Conservation (phyloP, 768 basidiomycete genomes). For the Tylopilus balloui region DNA sequence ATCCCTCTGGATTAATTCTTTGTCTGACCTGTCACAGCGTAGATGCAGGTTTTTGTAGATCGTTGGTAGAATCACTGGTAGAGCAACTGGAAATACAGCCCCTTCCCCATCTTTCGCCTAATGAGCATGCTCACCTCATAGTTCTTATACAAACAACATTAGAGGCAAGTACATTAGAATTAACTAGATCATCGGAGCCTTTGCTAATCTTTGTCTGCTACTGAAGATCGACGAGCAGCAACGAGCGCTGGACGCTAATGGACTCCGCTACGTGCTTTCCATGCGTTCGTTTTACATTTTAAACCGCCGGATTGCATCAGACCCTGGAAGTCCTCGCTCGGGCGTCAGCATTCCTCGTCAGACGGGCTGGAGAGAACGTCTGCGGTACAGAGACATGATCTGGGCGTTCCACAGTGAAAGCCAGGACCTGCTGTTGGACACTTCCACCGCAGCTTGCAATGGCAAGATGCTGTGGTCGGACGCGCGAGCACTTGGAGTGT, state of each 20-base stretch:
- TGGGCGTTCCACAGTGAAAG: conserved; percentile 98
- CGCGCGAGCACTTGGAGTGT: conserved; percentile 79
- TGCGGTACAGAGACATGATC: conserved; percentile 90
- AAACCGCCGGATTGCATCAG: conserved; percentile 56
- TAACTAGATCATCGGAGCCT: background rate
- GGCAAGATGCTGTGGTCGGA: conserved; percentile 90
- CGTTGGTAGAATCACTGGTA: conserved; percentile 57
- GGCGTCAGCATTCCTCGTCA: conserved; percentile 38
- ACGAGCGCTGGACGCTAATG: conserved; percentile 88
- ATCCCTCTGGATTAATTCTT: background rate
- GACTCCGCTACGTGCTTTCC: conserved; percentile 87
- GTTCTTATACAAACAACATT: conserved; percentile 84
- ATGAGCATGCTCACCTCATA: conserved; percentile 79
- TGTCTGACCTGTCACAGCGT: conserved; percentile 30
- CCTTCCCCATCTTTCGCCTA: conserved; percentile 65
- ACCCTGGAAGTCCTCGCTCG: conserved; percentile 43
- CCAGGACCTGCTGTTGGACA: conserved; percentile 75
- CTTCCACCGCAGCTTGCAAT: conserved; percentile 66
- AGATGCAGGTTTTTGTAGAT: conserved; percentile 56
- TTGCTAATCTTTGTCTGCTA: background rate
- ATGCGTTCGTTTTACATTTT: conserved; percentile 89
- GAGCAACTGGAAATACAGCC: conserved; percentile 58
- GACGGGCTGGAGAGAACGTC: conserved; percentile 63
- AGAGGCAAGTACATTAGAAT: conserved; percentile 51
- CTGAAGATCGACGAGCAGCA: conserved; percentile 82